A percentile compares a stretch with the other conserved stretches of the same genome.
Conservation (phyloP, 2,329 filamentous ascomycete genomes). For the Taxawa tesnikishii region DNA sequence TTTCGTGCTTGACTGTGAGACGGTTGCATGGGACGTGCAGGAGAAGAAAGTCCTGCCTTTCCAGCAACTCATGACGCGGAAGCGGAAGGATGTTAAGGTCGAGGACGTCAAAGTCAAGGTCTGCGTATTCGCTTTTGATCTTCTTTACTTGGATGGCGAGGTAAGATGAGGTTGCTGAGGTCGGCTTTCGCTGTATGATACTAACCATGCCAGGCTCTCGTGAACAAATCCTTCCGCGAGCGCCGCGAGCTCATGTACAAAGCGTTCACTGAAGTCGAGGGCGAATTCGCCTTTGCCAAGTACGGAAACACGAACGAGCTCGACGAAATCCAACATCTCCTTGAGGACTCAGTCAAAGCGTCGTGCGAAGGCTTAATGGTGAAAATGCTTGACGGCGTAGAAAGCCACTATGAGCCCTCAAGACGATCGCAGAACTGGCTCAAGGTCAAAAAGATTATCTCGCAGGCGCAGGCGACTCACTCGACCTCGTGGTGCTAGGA, state of each 20-base stretch:
- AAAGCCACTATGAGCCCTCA: constrained; percentile 91
- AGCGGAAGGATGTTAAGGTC: constrained; percentile 90
- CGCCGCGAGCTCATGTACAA: constrained; percentile 62
- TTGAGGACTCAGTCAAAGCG: constrained; percentile 91
- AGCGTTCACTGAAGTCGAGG: constrained; percentile 67
- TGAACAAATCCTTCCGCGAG: constrained; percentile 76
- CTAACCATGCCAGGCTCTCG: constrained; percentile 44
- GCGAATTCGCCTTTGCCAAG: constrained; percentile 84
- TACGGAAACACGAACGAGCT: constrained; percentile 78
- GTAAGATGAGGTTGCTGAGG: not conserved
- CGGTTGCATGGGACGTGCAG: constrained; percentile 87
- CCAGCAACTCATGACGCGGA: constrained; percentile 95
- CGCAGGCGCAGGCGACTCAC: constrained; percentile 80
- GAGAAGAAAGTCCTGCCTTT: constrained; percentile 96
- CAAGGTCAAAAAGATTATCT: constrained; percentile 97
- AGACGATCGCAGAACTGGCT: constrained; percentile 97
- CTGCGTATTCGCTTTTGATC: constrained; percentile 91
- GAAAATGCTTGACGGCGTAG: constrained; percentile 91
- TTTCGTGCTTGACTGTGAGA: constrained; percentile 97
- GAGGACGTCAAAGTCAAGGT: constrained; percentile 96
- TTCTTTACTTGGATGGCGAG: constrained; percentile 86
- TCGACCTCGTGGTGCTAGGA: constrained; percentile 90
- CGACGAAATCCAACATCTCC: constrained; percentile 81
- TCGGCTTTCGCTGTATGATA: not conserved
- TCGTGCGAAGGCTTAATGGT: constrained; percentile 98